phyloP scores from a whole-genome alignment of 2,329 filamentous ascomycete species.

The Calonectria crousiana region DNA sequence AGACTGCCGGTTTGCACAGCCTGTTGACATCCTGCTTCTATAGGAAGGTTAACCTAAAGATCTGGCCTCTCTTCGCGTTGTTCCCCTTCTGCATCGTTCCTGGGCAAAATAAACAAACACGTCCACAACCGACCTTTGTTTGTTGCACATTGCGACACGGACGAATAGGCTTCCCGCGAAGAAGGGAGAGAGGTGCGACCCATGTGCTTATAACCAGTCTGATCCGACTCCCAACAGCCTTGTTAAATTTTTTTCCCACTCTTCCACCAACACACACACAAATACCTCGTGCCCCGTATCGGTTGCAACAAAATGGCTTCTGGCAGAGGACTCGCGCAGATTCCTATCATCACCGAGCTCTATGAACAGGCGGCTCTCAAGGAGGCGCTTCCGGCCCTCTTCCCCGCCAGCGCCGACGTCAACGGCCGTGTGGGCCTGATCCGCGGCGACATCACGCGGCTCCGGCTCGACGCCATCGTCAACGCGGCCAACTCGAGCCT shows the following conservation, averaged over 20 bases:
- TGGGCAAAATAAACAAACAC: not conserved
- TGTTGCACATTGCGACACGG: not conserved
- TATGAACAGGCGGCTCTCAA: constrained; percentile 58
- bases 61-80: not conserved
- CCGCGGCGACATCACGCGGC: constrained; percentile 83
- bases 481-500: constrained; percentile 89
- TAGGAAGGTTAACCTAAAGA: not conserved
- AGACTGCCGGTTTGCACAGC: not conserved
- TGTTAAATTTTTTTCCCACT: not conserved
- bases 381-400: constrained; percentile 33
- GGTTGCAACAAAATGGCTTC: constrained; percentile 29
- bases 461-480: constrained; percentile 85
- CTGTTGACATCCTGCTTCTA: not conserved
- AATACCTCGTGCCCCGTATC: not conserved
- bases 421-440: constrained; percentile 80
- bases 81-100: not conserved
- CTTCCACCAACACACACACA: not conserved
- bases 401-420: constrained; percentile 62
- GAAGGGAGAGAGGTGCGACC: not conserved
- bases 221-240: not conserved
- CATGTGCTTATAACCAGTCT: not conserved
- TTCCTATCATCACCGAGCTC: constrained; percentile 73
- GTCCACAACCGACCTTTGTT: too few species aligned
- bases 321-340: constrained; percentile 59
- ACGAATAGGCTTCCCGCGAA: not conserved